Conservation (phyloP, 78 protist genomes). For the Speleostelium caveatum region DNA sequence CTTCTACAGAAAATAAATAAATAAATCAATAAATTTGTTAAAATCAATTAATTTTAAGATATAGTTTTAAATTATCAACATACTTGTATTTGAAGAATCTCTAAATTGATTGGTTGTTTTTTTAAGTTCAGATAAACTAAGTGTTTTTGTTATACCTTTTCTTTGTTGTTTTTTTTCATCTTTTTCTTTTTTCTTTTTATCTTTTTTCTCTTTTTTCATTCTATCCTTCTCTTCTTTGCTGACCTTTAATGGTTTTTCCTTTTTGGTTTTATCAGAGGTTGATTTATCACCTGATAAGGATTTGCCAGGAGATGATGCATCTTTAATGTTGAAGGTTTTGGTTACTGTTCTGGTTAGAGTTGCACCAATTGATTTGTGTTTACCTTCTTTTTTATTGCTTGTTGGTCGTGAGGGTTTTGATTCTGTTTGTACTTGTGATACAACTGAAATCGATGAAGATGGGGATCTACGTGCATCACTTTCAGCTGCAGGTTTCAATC, state of each 20-base stretch:
- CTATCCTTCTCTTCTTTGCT: conserved; percentile 50
- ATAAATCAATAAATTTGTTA: background rate
- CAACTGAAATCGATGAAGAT: background rate
- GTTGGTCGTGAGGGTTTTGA: background rate
- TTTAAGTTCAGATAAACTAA: conserved; percentile 27
- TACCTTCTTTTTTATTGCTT: background rate
- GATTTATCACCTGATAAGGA: background rate
- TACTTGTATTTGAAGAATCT: conserved; percentile 1
- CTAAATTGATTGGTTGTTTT: conserved; percentile 4
- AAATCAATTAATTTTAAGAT: background rate
- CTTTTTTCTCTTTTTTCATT: conserved; percentile 56
- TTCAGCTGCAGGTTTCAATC: too few relatives aligned
- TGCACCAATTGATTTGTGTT: conserved; percentile 55
- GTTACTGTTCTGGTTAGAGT: conserved; percentile 65
- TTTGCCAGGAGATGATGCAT: background rate
- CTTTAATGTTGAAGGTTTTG: conserved; percentile 48
- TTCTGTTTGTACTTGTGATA: too few relatives aligned
- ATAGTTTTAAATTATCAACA: background rate
- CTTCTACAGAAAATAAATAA: background rate
- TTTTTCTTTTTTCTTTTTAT: conserved; percentile 47
- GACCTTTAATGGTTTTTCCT: conserved; percentile 43
- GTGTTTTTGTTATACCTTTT: conserved; percentile 17
- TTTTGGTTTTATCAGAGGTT: too few relatives aligned
- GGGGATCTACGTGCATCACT: background rate
- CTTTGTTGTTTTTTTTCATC: conserved; percentile 59